These are phyloP conservation scores for Pseudocercospora cruenta DNA, from an alignment of 2,329 filamentous ascomycete species.

Conservation along the genomic window DNA sequence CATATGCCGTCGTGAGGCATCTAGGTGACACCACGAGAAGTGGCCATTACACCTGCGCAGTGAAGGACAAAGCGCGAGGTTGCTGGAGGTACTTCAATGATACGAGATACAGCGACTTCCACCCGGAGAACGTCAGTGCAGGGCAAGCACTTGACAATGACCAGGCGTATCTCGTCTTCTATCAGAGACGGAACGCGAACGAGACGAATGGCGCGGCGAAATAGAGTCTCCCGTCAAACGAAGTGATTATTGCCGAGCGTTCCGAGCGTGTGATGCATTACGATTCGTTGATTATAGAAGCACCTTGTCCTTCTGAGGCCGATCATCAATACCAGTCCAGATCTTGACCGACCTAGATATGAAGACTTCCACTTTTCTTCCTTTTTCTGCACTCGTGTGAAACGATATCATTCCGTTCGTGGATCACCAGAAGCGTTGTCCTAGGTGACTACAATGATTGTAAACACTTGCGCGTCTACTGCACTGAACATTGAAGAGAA, in stretches of 20 bases:
- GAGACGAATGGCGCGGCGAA: constrained; percentile 12
- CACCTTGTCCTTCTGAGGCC: neutral
- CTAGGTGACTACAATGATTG: neutral
- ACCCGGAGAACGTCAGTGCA: constrained; percentile 54
- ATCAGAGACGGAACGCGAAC: constrained; percentile 38
- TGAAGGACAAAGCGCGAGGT: constrained; percentile 53
- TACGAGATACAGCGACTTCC: constrained; percentile 58
- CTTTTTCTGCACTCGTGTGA: neutral
- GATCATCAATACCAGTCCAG: neutral
- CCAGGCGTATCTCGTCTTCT: constrained; percentile 69
- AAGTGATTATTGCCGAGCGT: neutral
- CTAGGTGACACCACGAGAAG: constrained; percentile 67
- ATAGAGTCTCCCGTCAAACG: neutral
- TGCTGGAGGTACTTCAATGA: constrained; percentile 68
- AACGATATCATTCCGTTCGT: neutral
- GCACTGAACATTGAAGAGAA: neutral
- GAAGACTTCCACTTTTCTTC: neutral
- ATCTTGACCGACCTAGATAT: neutral
- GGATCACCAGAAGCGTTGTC: neutral
- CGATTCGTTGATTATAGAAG: neutral
- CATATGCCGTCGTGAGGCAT: constrained; percentile 83
- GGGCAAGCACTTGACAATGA: constrained; percentile 58
- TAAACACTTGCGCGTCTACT: neutral
- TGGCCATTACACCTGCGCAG: constrained; percentile 79
- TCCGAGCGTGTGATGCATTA: neutral